Percentiles rank a stretch among this genome's conserved stretches.
phyloP scores from a whole-genome alignment of 768 basidiomycete genomes.

The Tylopilus balloui region DNA sequence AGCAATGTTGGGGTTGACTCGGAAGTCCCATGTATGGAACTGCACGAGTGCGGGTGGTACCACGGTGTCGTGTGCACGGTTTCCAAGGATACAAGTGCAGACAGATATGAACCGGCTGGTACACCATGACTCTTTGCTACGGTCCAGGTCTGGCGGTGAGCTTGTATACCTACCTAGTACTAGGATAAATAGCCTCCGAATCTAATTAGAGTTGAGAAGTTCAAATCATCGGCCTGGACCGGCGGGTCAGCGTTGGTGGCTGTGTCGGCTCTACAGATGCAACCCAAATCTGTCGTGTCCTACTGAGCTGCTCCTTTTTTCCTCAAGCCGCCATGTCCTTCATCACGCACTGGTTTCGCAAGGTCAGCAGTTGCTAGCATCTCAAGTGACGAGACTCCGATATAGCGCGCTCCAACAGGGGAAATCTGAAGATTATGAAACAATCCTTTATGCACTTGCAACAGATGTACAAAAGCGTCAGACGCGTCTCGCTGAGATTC shows the following conservation, averaged over 20 bases:
- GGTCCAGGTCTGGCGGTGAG: too few species aligned
- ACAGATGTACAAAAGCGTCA: constrained; percentile 70
- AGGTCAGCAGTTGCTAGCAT: constrained; percentile 14
- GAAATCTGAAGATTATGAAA: constrained; percentile 65
- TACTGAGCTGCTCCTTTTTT: constrained; percentile 1
- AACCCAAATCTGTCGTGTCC: constrained; percentile 18
- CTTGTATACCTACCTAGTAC: too few species aligned
- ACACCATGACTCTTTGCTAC: too few species aligned
- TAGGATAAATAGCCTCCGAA: too few species aligned
- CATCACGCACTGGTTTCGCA: constrained; percentile 27
- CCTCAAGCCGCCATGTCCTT: constrained; percentile 26
- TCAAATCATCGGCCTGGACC: neutral
- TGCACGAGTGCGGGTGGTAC: too few species aligned
- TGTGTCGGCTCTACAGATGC: constrained; percentile 12
- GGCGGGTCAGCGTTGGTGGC: constrained; percentile 16
- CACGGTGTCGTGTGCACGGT: too few species aligned
- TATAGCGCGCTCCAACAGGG: constrained; percentile 7
- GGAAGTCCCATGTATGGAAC: too few species aligned
- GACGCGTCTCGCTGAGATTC: constrained; percentile 72
- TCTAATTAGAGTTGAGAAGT: neutral
- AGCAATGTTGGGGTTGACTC: too few species aligned
- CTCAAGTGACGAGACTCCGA: neutral
- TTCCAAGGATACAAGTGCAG: too few species aligned
- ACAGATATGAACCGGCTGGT: too few species aligned
- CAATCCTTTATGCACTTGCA: constrained; percentile 62